Evolutionary conservation across 148 eudicot species (phyloP).

Genomic region (Gaultheria prostrata): DNA sequence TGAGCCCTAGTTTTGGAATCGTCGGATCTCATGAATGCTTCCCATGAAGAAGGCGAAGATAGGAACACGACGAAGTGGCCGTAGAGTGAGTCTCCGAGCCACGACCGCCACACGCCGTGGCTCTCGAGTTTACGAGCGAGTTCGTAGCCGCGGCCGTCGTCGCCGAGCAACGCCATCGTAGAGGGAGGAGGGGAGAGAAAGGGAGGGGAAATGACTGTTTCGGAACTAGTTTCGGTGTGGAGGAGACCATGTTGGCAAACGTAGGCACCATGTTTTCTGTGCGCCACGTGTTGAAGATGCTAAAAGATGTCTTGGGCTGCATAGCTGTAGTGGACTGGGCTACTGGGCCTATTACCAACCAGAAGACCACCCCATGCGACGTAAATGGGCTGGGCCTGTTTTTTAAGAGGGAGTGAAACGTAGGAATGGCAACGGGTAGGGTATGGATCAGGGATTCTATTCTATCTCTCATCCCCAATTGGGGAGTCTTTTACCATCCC

Average conservation of each 20-base stretch:
- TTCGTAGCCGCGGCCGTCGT: conserved; percentile 79
- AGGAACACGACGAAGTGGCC: conserved; percentile 51
- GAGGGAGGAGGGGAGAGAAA: background rate
- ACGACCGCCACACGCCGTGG: conserved; percentile 74
- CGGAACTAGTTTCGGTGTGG: background rate
- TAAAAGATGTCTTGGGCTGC: background rate
- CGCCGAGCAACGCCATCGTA: conserved; percentile 57
- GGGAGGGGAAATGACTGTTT: background rate
- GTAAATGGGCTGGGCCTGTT: background rate
- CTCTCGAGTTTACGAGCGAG: conserved; percentile 74
- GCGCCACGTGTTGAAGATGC: background rate
- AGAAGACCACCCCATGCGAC: background rate
- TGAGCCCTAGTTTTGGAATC: conserved; percentile 49
- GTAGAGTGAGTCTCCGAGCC: conserved; percentile 87
- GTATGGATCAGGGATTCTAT: too few relatives aligned
- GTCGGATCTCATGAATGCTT: conserved; percentile 55
- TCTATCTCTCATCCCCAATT: too few relatives aligned
- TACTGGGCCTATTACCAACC: background rate
- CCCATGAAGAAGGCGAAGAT: conserved; percentile 73
- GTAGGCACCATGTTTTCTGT: background rate
- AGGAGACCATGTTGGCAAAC: background rate
- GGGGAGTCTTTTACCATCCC: too few relatives aligned
- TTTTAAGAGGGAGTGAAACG: background rate
- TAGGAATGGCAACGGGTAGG: too few relatives aligned
- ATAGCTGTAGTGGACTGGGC: background rate